Conservation (phyloP, 768 basidiomycete species). For the Mycena filopes region DNA sequence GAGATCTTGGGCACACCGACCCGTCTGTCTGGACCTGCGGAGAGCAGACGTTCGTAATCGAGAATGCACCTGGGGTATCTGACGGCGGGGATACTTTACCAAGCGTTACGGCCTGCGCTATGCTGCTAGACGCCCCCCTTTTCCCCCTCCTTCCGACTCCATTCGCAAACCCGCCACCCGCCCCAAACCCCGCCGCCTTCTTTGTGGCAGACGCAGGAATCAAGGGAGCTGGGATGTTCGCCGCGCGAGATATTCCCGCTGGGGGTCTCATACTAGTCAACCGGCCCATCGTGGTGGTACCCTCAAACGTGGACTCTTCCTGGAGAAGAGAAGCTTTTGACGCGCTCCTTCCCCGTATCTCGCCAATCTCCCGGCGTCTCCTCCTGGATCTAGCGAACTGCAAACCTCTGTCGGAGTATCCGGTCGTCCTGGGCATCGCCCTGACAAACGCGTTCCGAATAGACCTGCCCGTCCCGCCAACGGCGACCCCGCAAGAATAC, state of each 20-base stretch:
- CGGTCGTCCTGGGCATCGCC: constrained; percentile 53
- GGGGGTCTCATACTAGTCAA: constrained; percentile 40
- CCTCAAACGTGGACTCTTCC: constrained; percentile 31
- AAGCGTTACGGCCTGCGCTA: constrained; percentile 19
- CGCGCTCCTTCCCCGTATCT: constrained; percentile 36
- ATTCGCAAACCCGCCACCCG: not conserved
- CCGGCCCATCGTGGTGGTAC: constrained; percentile 40
- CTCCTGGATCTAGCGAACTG: constrained; percentile 42
- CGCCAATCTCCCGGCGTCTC: constrained; percentile 30
- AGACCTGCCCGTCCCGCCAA: constrained; percentile 41
- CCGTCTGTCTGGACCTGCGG: constrained; percentile 17
- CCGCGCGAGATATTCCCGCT: constrained; percentile 24
- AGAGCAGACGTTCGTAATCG: constrained; percentile 16
- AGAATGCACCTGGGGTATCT: constrained; percentile 21
- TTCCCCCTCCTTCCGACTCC: constrained; percentile 21
- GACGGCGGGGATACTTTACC: constrained; percentile 1
- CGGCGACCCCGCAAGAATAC: constrained; percentile 45
- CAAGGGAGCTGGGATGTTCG: constrained; percentile 45
- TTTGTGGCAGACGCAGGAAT: constrained; percentile 25
- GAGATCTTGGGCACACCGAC: too few species aligned
- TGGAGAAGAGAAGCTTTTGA: constrained; percentile 36
- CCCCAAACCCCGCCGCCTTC: constrained; percentile 14
- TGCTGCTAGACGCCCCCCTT: constrained; percentile 27
- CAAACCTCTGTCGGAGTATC: constrained; percentile 45
- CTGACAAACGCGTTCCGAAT: constrained; percentile 55